Evolutionary conservation across 2,329 filamentous ascomycete genomes (phyloP).

Genomic region (Colletotrichum caudatum): DNA sequence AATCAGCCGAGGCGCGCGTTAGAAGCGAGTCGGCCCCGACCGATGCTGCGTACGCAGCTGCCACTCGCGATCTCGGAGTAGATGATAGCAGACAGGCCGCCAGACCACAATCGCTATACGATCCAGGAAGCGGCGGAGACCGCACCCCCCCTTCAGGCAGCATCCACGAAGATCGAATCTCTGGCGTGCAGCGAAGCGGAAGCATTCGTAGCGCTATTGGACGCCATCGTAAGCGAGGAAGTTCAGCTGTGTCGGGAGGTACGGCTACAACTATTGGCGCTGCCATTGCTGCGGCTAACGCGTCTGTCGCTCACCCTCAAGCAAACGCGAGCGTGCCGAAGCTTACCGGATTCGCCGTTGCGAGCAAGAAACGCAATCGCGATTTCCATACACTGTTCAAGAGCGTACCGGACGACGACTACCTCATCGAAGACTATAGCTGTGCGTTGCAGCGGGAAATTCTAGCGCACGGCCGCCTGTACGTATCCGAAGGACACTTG

Average conservation of each 20-base stretch:
- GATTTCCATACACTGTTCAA: slow-evolving; percentile 96
- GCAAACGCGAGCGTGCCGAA: slow-evolving; percentile 73
- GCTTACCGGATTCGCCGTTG: slow-evolving; percentile 94
- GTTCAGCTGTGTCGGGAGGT: slow-evolving; percentile 76
- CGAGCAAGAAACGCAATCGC: slow-evolving; percentile 93
- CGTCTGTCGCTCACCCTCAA: slow-evolving; percentile 74
- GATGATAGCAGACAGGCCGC: slow-evolving; percentile 50
- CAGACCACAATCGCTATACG: slow-evolving; percentile 64
- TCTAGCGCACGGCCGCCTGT: slow-evolving; percentile 90
- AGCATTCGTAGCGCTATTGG: slow-evolving; percentile 74
- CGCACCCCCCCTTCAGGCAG: slow-evolving; percentile 75
- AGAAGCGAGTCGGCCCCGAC: slow-evolving; percentile 71
- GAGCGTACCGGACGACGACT: slow-evolving; percentile 97
- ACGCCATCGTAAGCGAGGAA: slow-evolving; percentile 81
- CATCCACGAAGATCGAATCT: slow-evolving; percentile 70
- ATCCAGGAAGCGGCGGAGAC: slow-evolving; percentile 64
- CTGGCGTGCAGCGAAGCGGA: slow-evolving; percentile 70
- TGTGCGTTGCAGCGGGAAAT: slow-evolving; percentile 97
- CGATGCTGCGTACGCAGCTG: slow-evolving; percentile 52
- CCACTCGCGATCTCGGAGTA: slow-evolving; percentile 51
- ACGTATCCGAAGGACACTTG: slow-evolving; percentile 96
- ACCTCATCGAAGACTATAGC: slow-evolving; percentile 98
- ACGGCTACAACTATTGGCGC: slow-evolving; percentile 77
- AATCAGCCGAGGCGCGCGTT: slow-evolving; percentile 59
- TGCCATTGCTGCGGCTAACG: slow-evolving; percentile 75